Conservation (phyloP, 306 rosid species). For the Bauhinia variegata region DNA sequence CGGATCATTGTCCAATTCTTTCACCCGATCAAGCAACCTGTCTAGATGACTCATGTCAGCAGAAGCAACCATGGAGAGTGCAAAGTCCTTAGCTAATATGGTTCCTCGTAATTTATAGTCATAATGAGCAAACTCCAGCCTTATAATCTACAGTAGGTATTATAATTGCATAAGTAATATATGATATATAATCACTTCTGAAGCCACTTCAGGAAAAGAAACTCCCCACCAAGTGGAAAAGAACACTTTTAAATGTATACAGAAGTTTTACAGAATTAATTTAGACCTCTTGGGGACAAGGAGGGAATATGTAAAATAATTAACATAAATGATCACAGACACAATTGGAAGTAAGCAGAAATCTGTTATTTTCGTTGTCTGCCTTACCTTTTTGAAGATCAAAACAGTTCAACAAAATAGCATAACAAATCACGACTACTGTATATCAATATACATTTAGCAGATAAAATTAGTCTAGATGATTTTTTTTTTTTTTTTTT, state of each 20-base stretch:
- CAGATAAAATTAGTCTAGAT: slow-evolving; percentile 12
- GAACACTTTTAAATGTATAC: neutral
- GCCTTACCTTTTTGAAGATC: slow-evolving; percentile 12
- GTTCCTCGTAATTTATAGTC: slow-evolving; percentile 70
- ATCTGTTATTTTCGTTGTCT: neutral
- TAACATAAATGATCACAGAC: neutral
- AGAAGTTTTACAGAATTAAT: neutral
- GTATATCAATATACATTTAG: neutral
- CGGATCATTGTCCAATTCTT: slow-evolving; percentile 49
- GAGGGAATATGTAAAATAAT: too few relatives aligned
- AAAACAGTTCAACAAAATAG: slow-evolving; percentile 15
- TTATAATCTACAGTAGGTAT: slow-evolving; percentile 59
- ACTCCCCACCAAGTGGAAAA: slow-evolving; percentile 28
- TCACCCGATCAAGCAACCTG: slow-evolving; percentile 69
- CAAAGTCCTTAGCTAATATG: slow-evolving; percentile 86
- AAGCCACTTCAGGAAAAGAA: slow-evolving; percentile 24
- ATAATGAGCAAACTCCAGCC: slow-evolving; percentile 83
- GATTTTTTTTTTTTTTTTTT: slow-evolving; percentile 19
- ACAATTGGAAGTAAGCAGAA: neutral
- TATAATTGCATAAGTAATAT: neutral
- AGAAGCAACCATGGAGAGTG: slow-evolving; percentile 90
- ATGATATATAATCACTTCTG: slow-evolving; percentile 14
- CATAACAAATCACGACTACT: slow-evolving; percentile 19
- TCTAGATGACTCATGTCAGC: slow-evolving; percentile 65
- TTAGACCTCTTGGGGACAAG: too few relatives aligned